Evolutionary conservation across 495 filamentous ascomycete species (phyloP), one percentile per base, ranked within the genome.

Genomic region (Daldinia childiae): DNA sequence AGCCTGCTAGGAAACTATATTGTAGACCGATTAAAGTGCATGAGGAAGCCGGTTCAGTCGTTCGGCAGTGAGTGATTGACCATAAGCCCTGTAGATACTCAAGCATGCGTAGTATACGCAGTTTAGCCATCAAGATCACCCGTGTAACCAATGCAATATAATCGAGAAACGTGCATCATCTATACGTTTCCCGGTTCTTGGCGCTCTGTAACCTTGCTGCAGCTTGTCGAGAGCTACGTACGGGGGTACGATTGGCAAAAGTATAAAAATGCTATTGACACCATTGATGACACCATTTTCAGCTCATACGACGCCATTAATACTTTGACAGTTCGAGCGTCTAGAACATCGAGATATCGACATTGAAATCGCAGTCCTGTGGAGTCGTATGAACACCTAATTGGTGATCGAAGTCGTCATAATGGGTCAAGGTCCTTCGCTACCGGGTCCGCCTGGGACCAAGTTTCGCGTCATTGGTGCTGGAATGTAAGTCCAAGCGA

Each of bases 401-500:
- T 74, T 69, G 71, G 71, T 61, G 62, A 62, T 26, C 19, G 52
- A 65, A 55, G 54, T 48, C 66, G 64, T 17, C 55, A 66, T 64
- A 58, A 76, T 78, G 76, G 76, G 74, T 58, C 74, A 76, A 36
- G 64, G 67, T 64, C 76, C 74, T 39, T 75, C 76, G 74, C 68
- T 72, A 62, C 76, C 76, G 52, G 74, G 73, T 26, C 75, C 69
- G 17, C 76, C 72, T 27, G 76, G 69, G 48, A 76, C 76, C 11
- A 78, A 68, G 50, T 76, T 78, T 69, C 74, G 74, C 24, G 74
- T 76, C 27, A 78, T 78, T 68, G 76, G 76, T 15, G 76, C 76
- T 66, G 74, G 76, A 76, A 78, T 78, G 74, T 76, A 68, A 74
- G 74, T 74, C 14, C 29, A 62, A 54, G 30, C 60, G 39, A 57